Evolutionary conservation across 2,329 filamentous ascomycete genomes (phyloP).

Genomic region (Pseudohalonectria lignicola): DNA sequence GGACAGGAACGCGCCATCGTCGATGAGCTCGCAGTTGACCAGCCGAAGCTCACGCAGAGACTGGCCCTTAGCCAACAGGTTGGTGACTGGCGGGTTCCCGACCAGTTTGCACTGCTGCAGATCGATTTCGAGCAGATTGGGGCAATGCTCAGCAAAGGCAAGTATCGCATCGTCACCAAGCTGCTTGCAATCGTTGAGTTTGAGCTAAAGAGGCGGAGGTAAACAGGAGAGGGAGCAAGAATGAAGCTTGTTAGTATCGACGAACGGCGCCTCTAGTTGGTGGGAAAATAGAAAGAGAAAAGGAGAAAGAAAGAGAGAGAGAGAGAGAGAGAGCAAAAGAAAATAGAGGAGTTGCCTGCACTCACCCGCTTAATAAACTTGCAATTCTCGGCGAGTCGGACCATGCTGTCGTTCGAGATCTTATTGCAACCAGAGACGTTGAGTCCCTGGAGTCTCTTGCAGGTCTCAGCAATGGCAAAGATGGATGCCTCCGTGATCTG

Average conservation of each 20-base stretch:
- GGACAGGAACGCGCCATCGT: constrained; percentile 77
- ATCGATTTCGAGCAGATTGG: constrained; percentile 92
- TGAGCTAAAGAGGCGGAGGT: constrained; percentile 57
- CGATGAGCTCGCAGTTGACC: constrained; percentile 73
- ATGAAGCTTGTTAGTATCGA: too few relatives aligned
- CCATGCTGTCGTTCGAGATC: constrained; percentile 78
- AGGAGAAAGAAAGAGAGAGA: constrained; percentile 1
- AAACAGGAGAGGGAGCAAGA: background rate
- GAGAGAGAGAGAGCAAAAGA: background rate
- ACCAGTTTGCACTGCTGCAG: constrained; percentile 76
- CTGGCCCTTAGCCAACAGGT: constrained; percentile 65
- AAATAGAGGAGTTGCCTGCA: constrained; percentile 8
- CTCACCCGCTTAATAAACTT: constrained; percentile 75
- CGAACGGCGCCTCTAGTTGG: too few relatives aligned
- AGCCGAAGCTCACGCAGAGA: constrained; percentile 86
- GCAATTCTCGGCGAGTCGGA: constrained; percentile 70
- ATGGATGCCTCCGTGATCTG: constrained; percentile 78
- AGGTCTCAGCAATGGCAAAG: constrained; percentile 67
- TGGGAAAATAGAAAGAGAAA: too few relatives aligned
- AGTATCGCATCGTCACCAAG: constrained; percentile 72
- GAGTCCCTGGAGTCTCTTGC: constrained; percentile 75
- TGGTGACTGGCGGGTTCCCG: constrained; percentile 72
- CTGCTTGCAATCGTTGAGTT: constrained; percentile 86
- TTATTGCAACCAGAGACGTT: constrained; percentile 82
- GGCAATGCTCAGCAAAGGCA: constrained; percentile 79